Percentiles rank a stretch among this genome's conserved stretches.
Conservation (phyloP, 192 early-diverging fungal species). For the Backusella parvicylindrica region DNA sequence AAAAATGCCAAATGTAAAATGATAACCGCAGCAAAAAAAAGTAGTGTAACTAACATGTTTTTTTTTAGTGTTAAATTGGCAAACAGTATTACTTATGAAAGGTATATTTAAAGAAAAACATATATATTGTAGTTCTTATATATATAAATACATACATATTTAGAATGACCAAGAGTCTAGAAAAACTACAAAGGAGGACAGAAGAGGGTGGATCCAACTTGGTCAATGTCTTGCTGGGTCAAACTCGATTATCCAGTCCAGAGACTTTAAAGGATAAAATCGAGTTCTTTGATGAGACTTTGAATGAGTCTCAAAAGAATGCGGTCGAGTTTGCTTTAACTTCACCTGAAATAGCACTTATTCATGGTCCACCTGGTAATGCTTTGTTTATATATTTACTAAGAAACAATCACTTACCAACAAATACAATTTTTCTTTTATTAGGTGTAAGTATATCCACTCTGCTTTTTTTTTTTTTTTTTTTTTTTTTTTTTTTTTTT, state of each 20-base stretch:
- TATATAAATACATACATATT: conserved; percentile 2
- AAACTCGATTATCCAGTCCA: conserved; percentile 28
- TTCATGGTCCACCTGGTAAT: conserved; percentile 66
- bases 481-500: too few relatives aligned
- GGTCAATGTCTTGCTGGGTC: conserved; percentile 46
- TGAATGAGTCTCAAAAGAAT: conserved; percentile 67
- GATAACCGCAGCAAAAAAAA: not conserved
- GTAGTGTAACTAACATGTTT: not conserved
- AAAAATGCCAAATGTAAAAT: conserved; percentile 61
- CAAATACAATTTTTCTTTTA: not conserved
- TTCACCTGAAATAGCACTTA: conserved; percentile 64
- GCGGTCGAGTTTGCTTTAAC: conserved; percentile 61
- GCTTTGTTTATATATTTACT: not conserved
- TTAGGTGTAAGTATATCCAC: conserved; percentile 20
- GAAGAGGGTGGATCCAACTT: conserved; percentile 27
- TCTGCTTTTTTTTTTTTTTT: not conserved
- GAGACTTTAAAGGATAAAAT: conserved; percentile 24
- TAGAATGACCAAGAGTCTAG: conserved; percentile 43
- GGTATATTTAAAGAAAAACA: too few relatives aligned
- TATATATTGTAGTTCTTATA: too few relatives aligned
- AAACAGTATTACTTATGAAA: conserved; percentile 49
- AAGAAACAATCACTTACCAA: not conserved
- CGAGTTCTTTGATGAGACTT: conserved; percentile 49
- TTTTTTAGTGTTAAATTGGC: conserved; percentile 37
- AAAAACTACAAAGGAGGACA: conserved; percentile 33